Evolutionary conservation across 2,329 filamentous ascomycete species (phyloP).

Genomic region (Diaporthe capsici): DNA sequence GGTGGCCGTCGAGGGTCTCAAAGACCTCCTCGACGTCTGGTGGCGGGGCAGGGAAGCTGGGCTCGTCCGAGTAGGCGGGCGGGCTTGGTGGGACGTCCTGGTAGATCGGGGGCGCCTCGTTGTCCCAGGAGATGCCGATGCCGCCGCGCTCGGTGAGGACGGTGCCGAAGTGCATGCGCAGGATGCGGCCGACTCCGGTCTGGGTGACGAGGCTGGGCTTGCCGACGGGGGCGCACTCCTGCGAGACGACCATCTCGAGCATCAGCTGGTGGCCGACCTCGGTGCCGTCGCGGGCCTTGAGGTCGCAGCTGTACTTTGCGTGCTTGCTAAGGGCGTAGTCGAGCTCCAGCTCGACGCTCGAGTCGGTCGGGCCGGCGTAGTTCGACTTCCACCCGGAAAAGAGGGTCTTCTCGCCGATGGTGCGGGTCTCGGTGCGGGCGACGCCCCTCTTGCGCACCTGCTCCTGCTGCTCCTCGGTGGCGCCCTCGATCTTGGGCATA

Average conservation of each 20-base stretch:
- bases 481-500: conserved; percentile 65
- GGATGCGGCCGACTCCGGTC: conserved; percentile 89
- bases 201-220: conserved; percentile 80
- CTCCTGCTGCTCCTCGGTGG: conserved; percentile 49
- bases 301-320: conserved; percentile 82
- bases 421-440: conserved; percentile 80
- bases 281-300: conserved; percentile 80
- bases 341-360: conserved; percentile 83
- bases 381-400: conserved; percentile 91
- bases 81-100: conserved; percentile 92
- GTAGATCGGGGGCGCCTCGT: conserved; percentile 94
- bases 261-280: conserved; percentile 88
- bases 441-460: conserved; percentile 72
- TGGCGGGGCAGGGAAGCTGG: conserved; percentile 45
- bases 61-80: conserved; percentile 72
- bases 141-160: conserved; percentile 86
- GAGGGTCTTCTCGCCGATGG: conserved; percentile 85
- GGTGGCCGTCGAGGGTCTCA: conserved; percentile 51
- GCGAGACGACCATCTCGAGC: conserved; percentile 93
- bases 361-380: conserved; percentile 62
- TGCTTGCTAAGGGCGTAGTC: conserved; percentile 75
- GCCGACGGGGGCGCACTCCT: conserved; percentile 85
- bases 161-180: conserved; percentile 92
- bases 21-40: conserved; percentile 55
- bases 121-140: conserved; percentile 95